Percentiles rank a stretch among this genome's conserved stretches.
phyloP scores from a whole-genome alignment of 1,284 basidiomycete genomes.

The Ceratobasidium sp. region DNA sequence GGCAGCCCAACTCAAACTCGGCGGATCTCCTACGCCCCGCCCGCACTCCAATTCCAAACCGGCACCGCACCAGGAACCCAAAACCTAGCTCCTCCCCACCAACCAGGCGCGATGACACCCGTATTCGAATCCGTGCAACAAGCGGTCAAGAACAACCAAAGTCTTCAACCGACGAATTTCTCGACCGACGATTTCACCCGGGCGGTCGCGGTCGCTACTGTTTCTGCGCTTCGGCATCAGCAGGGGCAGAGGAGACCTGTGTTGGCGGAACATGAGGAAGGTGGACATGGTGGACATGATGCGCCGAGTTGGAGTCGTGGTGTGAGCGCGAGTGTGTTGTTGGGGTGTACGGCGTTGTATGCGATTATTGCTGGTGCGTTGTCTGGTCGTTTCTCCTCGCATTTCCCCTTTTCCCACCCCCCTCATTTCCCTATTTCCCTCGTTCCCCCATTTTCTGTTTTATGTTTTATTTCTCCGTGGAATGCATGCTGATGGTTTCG shows the following conservation, averaged over 20 bases:
- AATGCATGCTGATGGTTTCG: not conserved
- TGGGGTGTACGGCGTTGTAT: constrained; percentile 93
- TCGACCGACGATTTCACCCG: constrained; percentile 90
- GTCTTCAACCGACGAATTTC: constrained; percentile 68
- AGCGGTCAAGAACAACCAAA: constrained; percentile 74
- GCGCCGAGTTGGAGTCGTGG: constrained; percentile 94
- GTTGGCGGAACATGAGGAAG: constrained; percentile 59
- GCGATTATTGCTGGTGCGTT: constrained; percentile 92
- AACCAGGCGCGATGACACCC: constrained; percentile 66
- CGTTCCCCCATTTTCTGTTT: too few species aligned
- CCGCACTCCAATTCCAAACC: constrained; percentile 31
- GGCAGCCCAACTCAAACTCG: constrained; percentile 19
- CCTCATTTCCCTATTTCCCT: too few species aligned
- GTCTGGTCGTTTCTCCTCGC: too few species aligned
- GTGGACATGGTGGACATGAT: constrained; percentile 89
- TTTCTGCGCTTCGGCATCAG: constrained; percentile 84
- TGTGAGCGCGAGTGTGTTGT: constrained; percentile 87
- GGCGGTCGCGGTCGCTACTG: constrained; percentile 91
- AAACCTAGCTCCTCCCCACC: constrained; percentile 24
- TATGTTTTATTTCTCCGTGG: too few species aligned
- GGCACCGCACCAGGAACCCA: constrained; percentile 28
- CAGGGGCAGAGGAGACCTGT: constrained; percentile 33
- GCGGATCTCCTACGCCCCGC: constrained; percentile 36
- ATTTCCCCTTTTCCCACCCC: too few species aligned
- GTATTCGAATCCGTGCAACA: constrained; percentile 83